A percentile compares a stretch with the other conserved stretches of the same genome.
Evolutionary conservation across 805 yeast species (phyloP).

Genomic region (Candida manassasensis): DNA sequence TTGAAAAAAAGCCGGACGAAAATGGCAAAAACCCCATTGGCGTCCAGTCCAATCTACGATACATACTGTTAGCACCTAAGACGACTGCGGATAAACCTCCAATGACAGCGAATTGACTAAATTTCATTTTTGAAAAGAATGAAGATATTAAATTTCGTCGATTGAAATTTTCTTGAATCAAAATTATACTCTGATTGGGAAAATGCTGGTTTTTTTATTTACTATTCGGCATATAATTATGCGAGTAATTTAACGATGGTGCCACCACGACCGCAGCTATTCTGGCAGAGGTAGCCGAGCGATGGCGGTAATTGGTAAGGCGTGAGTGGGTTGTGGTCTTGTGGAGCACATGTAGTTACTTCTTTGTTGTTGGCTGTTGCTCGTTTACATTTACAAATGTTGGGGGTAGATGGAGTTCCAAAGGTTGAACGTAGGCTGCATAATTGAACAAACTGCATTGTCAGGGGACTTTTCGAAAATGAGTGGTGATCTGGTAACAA

Average conservation of each 20-base stretch:
- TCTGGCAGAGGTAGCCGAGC: too few species aligned
- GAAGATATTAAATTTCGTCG: background rate
- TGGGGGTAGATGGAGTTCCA: too few species aligned
- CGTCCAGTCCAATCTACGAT: background rate
- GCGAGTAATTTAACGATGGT: background rate
- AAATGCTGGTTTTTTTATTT: background rate
- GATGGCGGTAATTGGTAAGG: too few species aligned
- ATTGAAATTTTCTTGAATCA: background rate
- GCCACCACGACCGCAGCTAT: too few species aligned
- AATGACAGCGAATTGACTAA: constrained; percentile 2
- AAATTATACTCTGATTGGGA: background rate
- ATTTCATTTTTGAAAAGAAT: constrained; percentile 2
- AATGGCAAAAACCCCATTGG: background rate
- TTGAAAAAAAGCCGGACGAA: background rate
- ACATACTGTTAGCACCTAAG: constrained; percentile 5
- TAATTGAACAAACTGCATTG: too few species aligned
- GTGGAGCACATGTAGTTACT: too few species aligned
- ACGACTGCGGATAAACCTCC: constrained; percentile 2
- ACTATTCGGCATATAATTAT: background rate
- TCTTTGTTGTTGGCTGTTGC: too few species aligned
- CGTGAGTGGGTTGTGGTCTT: too few species aligned
- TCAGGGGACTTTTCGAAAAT: too few species aligned
- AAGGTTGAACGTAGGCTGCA: too few species aligned
- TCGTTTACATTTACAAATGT: too few species aligned
- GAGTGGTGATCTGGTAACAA: too few species aligned